phyloP scores from a whole-genome alignment of 2,329 filamentous ascomycete genomes.

The Cercospora zeae-maydis region DNA sequence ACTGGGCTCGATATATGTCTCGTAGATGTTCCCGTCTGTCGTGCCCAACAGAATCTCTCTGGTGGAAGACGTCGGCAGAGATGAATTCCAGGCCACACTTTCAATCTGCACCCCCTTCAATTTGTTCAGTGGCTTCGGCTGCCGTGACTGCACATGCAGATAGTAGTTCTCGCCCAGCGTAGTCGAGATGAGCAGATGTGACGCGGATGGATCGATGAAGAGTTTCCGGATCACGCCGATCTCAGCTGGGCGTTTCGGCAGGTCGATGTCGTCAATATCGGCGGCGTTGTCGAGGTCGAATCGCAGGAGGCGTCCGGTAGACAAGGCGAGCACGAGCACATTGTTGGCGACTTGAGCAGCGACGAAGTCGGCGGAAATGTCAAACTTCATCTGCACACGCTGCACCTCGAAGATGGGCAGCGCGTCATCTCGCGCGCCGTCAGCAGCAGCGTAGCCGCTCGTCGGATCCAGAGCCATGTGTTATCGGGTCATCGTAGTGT shows the following conservation, averaged over 20 bases:
- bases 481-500: neutral
- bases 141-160: constrained; percentile 88
- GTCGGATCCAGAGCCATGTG: constrained; percentile 9
- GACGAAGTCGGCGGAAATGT: constrained; percentile 90
- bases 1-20: constrained; percentile 89
- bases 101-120: constrained; percentile 85
- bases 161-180: constrained; percentile 95
- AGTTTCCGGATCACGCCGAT: constrained; percentile 89
- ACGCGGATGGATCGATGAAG: constrained; percentile 96
- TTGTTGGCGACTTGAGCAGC: constrained; percentile 97
- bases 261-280: constrained; percentile 97
- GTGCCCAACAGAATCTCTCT: constrained; percentile 89
- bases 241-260: constrained; percentile 88
- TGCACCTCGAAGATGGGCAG: constrained; percentile 94
- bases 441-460: constrained; percentile 30
- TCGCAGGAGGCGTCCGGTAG: constrained; percentile 84
- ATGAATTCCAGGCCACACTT: constrained; percentile 91
- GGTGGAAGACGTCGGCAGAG: constrained; percentile 86
- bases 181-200: constrained; percentile 87
- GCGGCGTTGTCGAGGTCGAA: constrained; percentile 92
- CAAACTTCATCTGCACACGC: constrained; percentile 88
- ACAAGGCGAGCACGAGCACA: constrained; percentile 86
- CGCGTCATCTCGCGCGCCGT: constrained; percentile 43
- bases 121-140: constrained; percentile 75
- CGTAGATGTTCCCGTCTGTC: constrained; percentile 91